These are phyloP conservation scores for Seiridium unicorne DNA, from an alignment of 2,329 filamentous ascomycete species.

Conservation along the genomic window DNA sequence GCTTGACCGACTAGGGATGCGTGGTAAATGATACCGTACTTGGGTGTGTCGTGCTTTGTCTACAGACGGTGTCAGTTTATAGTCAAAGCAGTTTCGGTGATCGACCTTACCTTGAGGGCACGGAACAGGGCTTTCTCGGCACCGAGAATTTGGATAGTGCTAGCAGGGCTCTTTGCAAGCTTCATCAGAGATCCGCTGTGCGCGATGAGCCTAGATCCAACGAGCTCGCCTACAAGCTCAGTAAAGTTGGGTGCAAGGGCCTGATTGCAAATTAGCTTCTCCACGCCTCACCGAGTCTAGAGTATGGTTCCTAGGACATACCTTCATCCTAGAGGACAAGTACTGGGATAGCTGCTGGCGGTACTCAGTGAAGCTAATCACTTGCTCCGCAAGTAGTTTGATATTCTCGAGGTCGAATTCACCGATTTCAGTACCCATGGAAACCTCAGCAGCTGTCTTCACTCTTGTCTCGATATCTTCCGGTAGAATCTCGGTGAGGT, in stretches of 20 bases:
- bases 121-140: constrained; percentile 99
- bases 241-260: constrained; percentile 96
- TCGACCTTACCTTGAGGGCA: constrained; percentile 59
- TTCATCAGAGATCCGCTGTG: constrained; percentile 93
- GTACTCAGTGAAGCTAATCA: constrained; percentile 89
- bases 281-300: too few species aligned
- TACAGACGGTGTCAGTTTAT: constrained; percentile 32
- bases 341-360: constrained; percentile 85
- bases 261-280: too few species aligned
- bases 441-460: constrained; percentile 92
- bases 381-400: constrained; percentile 85
- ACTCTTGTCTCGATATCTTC: constrained; percentile 92
- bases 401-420: constrained; percentile 93
- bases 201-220: constrained; percentile 91
- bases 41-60: constrained; percentile 98
- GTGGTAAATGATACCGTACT: constrained; percentile 95
- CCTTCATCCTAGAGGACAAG: constrained; percentile 85
- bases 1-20: constrained; percentile 94
- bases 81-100: too few species aligned
- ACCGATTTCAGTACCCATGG: constrained; percentile 97
- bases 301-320: too few species aligned
- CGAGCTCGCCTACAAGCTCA: constrained; percentile 86
- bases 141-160: constrained; percentile 96
- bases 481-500: constrained; percentile 87
- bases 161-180: constrained; percentile 91